Evolutionary conservation across 1,284 basidiomycete genomes (phyloP).

Genomic region (Schizophyllum commune): DNA sequence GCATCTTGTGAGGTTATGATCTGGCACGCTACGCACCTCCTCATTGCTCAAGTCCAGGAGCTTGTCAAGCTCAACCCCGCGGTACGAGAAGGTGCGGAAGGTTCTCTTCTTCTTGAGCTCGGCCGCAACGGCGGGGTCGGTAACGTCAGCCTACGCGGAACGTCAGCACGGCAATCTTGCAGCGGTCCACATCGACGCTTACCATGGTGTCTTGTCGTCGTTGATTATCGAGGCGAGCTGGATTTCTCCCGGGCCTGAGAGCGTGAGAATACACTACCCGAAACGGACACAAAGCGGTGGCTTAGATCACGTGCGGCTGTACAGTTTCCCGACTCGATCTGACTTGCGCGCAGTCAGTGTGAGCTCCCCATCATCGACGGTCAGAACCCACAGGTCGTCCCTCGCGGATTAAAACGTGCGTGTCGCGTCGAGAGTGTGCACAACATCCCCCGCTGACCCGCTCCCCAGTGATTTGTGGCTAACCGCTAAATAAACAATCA

Average conservation of each 20-base stretch:
- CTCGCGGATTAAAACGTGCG: conserved; percentile 74
- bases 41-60: conserved; percentile 96
- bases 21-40: conserved; percentile 77
- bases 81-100: conserved; percentile 99
- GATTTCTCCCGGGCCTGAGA: no score
- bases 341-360: no score
- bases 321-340: conserved; percentile 29
- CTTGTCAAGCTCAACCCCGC: conserved; percentile 95
- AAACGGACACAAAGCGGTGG: conserved; percentile 26
- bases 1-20: no score
- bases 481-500: conserved; percentile 36
- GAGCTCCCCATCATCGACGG: no score
- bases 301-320: conserved; percentile 46
- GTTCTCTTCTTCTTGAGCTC: conserved; percentile 97
- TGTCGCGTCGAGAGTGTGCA: conserved; percentile 8
- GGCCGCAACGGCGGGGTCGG: conserved; percentile 84
- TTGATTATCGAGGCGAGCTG: no score
- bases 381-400: conserved; percentile 70
- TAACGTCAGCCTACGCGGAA: conserved; percentile 65
- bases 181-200: conserved; percentile 17
- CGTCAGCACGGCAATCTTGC: conserved; percentile 3
- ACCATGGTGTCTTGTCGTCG: conserved; percentile 48
- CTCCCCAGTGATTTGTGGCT: conserved; percentile 80
- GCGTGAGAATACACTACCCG: conserved; percentile 29
- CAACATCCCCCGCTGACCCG: conserved; percentile 5